Conservation (phyloP, 108 stramenopile genomes). For the Discostella pseudostelligera region DNA sequence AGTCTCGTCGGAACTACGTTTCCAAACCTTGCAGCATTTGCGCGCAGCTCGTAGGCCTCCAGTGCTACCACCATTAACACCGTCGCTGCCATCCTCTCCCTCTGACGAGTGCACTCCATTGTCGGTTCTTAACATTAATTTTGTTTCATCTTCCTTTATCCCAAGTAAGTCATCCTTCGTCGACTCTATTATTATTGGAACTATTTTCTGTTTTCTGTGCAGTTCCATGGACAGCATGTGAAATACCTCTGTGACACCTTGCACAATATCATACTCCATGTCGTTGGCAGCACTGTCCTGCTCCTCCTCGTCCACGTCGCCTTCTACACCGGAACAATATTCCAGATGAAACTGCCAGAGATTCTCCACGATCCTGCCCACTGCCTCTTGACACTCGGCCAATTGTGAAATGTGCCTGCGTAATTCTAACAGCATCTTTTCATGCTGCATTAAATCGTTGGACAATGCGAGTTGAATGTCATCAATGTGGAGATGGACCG, state of each 20-base stretch:
- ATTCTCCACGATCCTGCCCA: constrained; percentile 70
- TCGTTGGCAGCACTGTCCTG: not conserved
- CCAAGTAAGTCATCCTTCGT: constrained; percentile 53
- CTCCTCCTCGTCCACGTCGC: constrained; percentile 1
- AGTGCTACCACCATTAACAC: not conserved
- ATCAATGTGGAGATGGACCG: constrained; percentile 13
- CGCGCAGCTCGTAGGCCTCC: constrained; percentile 15
- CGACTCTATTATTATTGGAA: constrained; percentile 50
- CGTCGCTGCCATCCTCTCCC: not conserved
- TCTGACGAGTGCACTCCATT: no score
- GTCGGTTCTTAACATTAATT: not conserved
- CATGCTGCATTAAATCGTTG: constrained; percentile 72
- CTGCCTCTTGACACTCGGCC: constrained; percentile 61
- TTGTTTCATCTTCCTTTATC: constrained; percentile 5
- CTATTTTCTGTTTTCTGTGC: constrained; percentile 58
- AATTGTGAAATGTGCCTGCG: constrained; percentile 51
- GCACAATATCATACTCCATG: constrained; percentile 20
- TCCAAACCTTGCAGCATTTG: constrained; percentile 22
- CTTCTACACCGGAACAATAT: not conserved
- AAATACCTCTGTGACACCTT: constrained; percentile 36
- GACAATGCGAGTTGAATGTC: constrained; percentile 61
- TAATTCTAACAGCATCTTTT: constrained; percentile 64
- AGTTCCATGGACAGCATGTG: constrained; percentile 57
- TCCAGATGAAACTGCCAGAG: constrained; percentile 53
- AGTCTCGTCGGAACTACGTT: constrained; percentile 10